Evolutionary conservation across 2,329 filamentous ascomycete species (phyloP), one percentile per base, ranked within the genome.

Genomic region (Phialocephala sp.): DNA sequence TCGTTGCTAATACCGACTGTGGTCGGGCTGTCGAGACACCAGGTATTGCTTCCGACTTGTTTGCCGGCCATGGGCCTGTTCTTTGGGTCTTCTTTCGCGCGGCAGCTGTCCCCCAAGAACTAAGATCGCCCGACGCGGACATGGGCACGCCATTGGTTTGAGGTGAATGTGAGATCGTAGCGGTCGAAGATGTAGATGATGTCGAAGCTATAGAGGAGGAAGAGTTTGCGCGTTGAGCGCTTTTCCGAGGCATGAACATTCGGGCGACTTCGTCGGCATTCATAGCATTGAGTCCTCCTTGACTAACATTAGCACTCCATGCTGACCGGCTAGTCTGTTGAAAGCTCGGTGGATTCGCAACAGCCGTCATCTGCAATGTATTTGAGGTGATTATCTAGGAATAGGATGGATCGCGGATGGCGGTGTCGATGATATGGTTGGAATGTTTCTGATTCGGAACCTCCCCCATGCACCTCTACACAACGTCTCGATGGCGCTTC

Each of bases 211-310:
- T 84, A 55, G 94, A 97, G 4, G 93, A 97, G 65, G 93, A 95
- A 41, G 94, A 98, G 83, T 93, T 97, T 75, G 90, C 90, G 77
- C 94, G 89, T 78, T 94, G 92, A 68, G 93, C 85, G 76, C 86
- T 89, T 82, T 97, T 97, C 74, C 93, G 92, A 76, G 92, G 91
- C 85, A 92, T 90, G 78, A 96, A 92, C 87, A 97, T 94, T 79
- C 91, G 90, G 81, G 91, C 88, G 71, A 90, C 88, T 80, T 97
- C 92, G 82, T 97, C 93, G 77, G 89, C 82, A 80, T 91, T 92
- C 88, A 93, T 91, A 76, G 90, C 85, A 82, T 86, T 84, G 73
- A 87, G 80, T 77, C 84, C 83, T 81, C 85, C 87, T 80, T 85
- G 81, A 66, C 75, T 75, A 72, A 83, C 82, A 80, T 84, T 88